These are phyloP conservation scores for Fraxinus paxiana DNA, from an alignment of 305 asterid genomes.

Conservation along the genomic window DNA sequence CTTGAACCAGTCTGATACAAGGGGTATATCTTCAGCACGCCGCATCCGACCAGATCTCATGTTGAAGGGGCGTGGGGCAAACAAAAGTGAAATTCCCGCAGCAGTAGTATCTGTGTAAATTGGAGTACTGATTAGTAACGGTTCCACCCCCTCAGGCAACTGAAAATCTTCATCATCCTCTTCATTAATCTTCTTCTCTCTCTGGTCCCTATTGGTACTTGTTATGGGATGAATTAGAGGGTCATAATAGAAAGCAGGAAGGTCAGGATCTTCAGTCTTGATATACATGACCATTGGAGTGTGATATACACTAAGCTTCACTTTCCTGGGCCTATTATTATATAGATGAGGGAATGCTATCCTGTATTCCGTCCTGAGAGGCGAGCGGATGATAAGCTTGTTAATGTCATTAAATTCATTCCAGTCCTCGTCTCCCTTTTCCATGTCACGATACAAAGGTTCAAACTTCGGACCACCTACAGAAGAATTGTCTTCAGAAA, in stretches of 20 bases:
- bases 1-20: slow-evolving; percentile 98
- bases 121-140: slow-evolving; percentile 62
- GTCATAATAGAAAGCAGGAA: slow-evolving; percentile 94
- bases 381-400: slow-evolving; percentile 94
- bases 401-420: slow-evolving; percentile 96
- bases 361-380: slow-evolving; percentile 94
- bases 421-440: slow-evolving; percentile 99
- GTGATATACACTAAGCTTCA: slow-evolving; percentile 81
- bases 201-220: slow-evolving; percentile 63
- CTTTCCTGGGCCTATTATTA: slow-evolving; percentile 94
- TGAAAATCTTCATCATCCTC: slow-evolving; percentile 92
- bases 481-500: slow-evolving; percentile 16
- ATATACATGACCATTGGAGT: slow-evolving; percentile 98
- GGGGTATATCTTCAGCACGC: slow-evolving; percentile 98
- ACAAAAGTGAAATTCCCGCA: slow-evolving; percentile 86
- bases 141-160: slow-evolving; percentile 86
- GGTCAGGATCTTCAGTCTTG: slow-evolving; percentile 98
- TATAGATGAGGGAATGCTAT: slow-evolving; percentile 95
- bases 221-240: slow-evolving; percentile 95
- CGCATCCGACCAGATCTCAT: slow-evolving; percentile 99
- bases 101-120: slow-evolving; percentile 95
- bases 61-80: slow-evolving; percentile 98
- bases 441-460: slow-evolving; percentile 98
- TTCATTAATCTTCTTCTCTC: slow-evolving; percentile 65
- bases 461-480: slow-evolving; percentile 99